A percentile compares a stretch with the other conserved stretches of the same genome.
Evolutionary conservation across 345 rosid species (phyloP).

Genomic region (Jatropha curcas): DNA sequence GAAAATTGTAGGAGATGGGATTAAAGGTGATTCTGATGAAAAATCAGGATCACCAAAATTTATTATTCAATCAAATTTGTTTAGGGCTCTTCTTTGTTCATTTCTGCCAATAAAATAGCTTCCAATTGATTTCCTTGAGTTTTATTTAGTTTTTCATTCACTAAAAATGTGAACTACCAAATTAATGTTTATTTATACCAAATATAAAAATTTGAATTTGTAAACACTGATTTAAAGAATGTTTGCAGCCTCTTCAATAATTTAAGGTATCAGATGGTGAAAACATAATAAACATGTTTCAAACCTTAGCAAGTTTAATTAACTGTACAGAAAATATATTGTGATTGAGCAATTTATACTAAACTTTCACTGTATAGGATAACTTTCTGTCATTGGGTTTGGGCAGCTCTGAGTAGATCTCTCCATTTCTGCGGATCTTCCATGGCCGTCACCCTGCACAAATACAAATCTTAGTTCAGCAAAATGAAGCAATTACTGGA

Average conservation of each 20-base stretch:
- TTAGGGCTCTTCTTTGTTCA: background rate
- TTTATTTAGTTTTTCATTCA: too few relatives aligned
- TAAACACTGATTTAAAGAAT: too few relatives aligned
- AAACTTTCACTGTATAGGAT: background rate
- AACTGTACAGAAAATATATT: slow-evolving; percentile 2
- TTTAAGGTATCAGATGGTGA: too few relatives aligned
- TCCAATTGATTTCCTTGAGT: background rate
- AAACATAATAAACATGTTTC: background rate
- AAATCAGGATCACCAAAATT: background rate
- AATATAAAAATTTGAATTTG: too few relatives aligned
- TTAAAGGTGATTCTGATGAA: background rate
- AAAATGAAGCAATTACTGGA: background rate
- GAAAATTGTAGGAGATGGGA: slow-evolving; percentile 36
- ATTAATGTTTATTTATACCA: too few relatives aligned
- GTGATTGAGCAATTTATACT: background rate
- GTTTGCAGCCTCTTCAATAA: too few relatives aligned
- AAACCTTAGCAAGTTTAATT: background rate
- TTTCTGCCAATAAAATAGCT: background rate
- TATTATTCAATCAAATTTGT: too few relatives aligned
- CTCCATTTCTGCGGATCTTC: slow-evolving; percentile 68
- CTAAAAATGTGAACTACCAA: too few relatives aligned
- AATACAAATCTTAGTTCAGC: slow-evolving; percentile 6
- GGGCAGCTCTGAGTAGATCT: slow-evolving; percentile 63
- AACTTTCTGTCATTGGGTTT: slow-evolving; percentile 31
- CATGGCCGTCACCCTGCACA: slow-evolving; percentile 89